phyloP scores from a whole-genome alignment of 2,329 filamentous ascomycete species.

The Dryadomyces sulphureus region DNA sequence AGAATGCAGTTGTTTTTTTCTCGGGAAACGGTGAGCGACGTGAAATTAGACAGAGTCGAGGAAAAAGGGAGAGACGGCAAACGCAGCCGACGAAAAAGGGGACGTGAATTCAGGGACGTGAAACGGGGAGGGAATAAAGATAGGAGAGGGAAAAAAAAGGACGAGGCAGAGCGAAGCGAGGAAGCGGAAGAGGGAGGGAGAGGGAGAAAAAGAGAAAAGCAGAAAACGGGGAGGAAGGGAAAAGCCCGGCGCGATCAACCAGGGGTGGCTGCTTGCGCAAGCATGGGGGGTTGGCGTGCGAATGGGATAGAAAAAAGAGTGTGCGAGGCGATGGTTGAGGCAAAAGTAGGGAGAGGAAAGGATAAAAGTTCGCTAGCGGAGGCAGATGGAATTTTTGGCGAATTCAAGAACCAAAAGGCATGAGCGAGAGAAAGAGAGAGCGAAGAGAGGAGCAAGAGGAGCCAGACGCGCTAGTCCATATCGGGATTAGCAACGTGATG shows the following conservation, averaged over 20 bases:
- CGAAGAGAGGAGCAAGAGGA: slow-evolving; percentile 1
- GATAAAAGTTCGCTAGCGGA: not conserved
- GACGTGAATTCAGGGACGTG: slow-evolving; percentile 16
- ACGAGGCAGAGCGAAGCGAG: not conserved
- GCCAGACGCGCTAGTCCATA: slow-evolving; percentile 5
- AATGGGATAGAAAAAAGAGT: not conserved
- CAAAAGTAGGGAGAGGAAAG: slow-evolving; percentile 2
- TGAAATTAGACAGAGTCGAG: slow-evolving; percentile 10
- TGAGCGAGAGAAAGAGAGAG: slow-evolving; percentile 6
- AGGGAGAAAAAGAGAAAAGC: not conserved
- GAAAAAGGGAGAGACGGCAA: no score
- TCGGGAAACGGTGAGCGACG: no score
- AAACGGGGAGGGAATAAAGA: slow-evolving; percentile 7
- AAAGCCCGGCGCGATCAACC: slow-evolving; percentile 10
- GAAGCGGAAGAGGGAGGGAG: not conserved
- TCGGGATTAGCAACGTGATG: slow-evolving; percentile 1
- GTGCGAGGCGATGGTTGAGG: slow-evolving; percentile 3
- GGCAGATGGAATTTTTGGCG: slow-evolving; percentile 8
- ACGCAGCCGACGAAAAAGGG: slow-evolving; percentile 6
- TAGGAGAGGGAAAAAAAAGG: not conserved
- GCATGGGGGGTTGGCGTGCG: slow-evolving; percentile 2
- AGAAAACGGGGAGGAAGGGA: not conserved
- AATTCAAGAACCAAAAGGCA: slow-evolving; percentile 4
- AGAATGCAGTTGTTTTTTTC: no score
- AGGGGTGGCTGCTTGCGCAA: slow-evolving; percentile 1